These are phyloP conservation scores for Sarocladiaceae sp. DNA, from an alignment of 2,329 filamentous ascomycete species.

Conservation along the genomic window DNA sequence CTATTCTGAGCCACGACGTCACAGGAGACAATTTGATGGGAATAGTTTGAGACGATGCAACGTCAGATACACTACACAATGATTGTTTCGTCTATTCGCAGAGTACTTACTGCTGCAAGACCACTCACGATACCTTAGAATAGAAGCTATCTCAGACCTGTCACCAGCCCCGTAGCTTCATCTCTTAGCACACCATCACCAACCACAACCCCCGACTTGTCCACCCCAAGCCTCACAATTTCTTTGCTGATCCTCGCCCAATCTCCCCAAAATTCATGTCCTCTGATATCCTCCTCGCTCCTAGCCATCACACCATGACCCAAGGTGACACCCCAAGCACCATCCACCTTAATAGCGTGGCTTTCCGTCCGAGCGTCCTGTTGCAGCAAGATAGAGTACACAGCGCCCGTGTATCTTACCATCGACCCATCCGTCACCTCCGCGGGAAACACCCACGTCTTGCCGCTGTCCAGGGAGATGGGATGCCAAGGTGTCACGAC, in stretches of 20 bases:
- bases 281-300: conserved; percentile 28
- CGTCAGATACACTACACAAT: too few species aligned
- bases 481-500: conserved; percentile 60
- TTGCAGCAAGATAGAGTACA: conserved; percentile 56
- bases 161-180: conserved; percentile 32
- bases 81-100: too few species aligned
- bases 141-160: conserved; percentile 20
- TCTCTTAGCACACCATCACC: conserved; percentile 39
- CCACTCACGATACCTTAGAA: too few species aligned
- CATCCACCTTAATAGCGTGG: conserved; percentile 45
- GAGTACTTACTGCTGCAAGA: too few species aligned
- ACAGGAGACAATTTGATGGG: too few species aligned
- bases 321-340: conserved; percentile 52
- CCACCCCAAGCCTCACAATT: conserved; percentile 30
- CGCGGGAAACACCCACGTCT: conserved; percentile 44
- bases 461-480: conserved; percentile 30
- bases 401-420: conserved; percentile 41
- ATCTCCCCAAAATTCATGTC: conserved; percentile 52
- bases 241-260: conserved; percentile 38
- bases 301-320: conserved; percentile 47
- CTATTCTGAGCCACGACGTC: too few species aligned
- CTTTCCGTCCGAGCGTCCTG: conserved; percentile 35
- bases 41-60: too few species aligned
- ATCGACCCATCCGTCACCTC: conserved; percentile 23
- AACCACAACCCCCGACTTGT: conserved; percentile 35